Evolutionary conservation across 768 basidiomycete species (phyloP).

Genomic region (Jaapia argillacea): DNA sequence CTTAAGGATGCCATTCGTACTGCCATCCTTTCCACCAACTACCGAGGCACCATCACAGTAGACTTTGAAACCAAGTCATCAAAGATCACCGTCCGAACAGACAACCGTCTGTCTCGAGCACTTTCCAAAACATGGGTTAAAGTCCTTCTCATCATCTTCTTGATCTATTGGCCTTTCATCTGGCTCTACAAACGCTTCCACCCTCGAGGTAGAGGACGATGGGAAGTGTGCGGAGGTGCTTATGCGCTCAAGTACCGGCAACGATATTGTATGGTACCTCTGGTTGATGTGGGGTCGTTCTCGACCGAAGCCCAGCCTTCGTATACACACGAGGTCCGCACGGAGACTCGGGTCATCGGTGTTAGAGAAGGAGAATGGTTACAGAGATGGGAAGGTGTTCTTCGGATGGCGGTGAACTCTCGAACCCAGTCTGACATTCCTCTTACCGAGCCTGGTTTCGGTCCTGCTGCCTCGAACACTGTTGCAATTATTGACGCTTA

Average conservation of each 20-base stretch:
- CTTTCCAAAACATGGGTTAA: slow-evolving; percentile 67
- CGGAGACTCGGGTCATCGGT: slow-evolving; percentile 8
- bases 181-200: slow-evolving; percentile 73
- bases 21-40: slow-evolving; percentile 28
- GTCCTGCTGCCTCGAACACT: neutral
- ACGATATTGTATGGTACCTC: slow-evolving; percentile 17
- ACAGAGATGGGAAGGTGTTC: slow-evolving; percentile 21
- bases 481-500: neutral
- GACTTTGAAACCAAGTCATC: slow-evolving; percentile 35
- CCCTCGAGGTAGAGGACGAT: slow-evolving; percentile 55
- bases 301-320: neutral
- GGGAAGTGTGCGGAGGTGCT: slow-evolving; percentile 69
- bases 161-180: slow-evolving; percentile 73
- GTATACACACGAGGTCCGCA: neutral
- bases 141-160: slow-evolving; percentile 52
- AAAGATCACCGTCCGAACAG: slow-evolving; percentile 55
- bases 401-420: slow-evolving; percentile 13
- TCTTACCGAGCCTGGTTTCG: neutral
- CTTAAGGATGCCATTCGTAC: slow-evolving; percentile 27
- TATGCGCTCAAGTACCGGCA: slow-evolving; percentile 50
- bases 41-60: slow-evolving; percentile 23
- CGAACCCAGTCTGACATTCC: neutral
- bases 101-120: slow-evolving; percentile 53
- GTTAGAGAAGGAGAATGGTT: slow-evolving; percentile 25
- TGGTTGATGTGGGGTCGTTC: too few relatives aligned